phyloP scores from a whole-genome alignment of 169 alveolate genomes.

The Cryptosporidium meleagridis region DNA sequence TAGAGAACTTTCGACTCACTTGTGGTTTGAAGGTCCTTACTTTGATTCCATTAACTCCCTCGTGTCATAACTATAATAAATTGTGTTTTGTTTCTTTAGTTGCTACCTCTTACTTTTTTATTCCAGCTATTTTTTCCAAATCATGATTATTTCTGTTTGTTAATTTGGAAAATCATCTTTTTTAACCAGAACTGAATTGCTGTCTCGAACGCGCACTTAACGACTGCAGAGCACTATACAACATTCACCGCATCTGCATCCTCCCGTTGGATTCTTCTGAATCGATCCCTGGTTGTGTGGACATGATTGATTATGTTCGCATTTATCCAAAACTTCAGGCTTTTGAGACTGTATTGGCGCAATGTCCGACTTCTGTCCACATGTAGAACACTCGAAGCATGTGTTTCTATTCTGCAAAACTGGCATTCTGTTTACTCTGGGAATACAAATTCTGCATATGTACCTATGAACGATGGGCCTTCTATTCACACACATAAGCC shows the following conservation, averaged over 20 bases:
- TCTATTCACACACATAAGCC: not conserved
- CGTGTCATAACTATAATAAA: no score
- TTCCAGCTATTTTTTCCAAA: no score
- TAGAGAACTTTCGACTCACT: not conserved
- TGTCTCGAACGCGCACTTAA: not conserved
- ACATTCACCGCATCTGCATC: conserved; percentile 7
- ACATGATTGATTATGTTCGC: not conserved
- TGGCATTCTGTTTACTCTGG: not conserved
- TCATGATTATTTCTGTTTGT: not conserved
- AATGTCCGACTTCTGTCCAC: not conserved
- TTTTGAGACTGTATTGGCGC: not conserved
- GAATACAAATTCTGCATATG: conserved; percentile 23
- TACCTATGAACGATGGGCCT: conserved; percentile 2
- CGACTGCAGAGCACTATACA: not conserved
- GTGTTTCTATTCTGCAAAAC: not conserved
- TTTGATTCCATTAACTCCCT: not conserved
- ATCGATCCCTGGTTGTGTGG: not conserved
- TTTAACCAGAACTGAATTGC: not conserved
- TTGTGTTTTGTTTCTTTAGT: no score
- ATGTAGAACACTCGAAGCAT: not conserved
- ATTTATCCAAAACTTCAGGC: not conserved
- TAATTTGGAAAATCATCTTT: not conserved
- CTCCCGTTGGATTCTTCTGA: not conserved
- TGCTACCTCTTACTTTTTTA: no score
- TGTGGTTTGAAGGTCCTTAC: not conserved